Conservation (phyloP, 768 basidiomycete genomes). For the Polyporus arcularius region DNA sequence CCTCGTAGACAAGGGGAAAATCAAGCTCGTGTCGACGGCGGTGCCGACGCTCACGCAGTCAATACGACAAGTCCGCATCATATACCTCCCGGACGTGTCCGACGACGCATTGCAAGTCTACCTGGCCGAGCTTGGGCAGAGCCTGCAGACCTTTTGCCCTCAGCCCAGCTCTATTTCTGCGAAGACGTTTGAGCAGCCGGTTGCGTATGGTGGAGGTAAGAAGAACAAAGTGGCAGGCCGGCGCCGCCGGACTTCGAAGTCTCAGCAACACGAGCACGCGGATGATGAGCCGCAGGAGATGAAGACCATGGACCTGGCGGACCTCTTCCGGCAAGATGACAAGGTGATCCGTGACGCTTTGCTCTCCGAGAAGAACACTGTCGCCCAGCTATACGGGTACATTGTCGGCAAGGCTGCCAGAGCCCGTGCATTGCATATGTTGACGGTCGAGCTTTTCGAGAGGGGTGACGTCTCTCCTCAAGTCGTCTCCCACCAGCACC, state of each 20-base stretch:
- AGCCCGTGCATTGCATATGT: slow-evolving; percentile 63
- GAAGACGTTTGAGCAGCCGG: slow-evolving; percentile 53
- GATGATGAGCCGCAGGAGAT: neutral
- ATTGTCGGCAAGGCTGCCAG: slow-evolving; percentile 67
- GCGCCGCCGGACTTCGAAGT: slow-evolving; percentile 7
- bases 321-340: slow-evolving; percentile 56
- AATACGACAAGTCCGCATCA: slow-evolving; percentile 58
- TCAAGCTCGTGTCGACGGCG: slow-evolving; percentile 71
- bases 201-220: slow-evolving; percentile 54
- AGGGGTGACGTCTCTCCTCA: slow-evolving; percentile 36
- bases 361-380: slow-evolving; percentile 66
- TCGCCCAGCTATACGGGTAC: slow-evolving; percentile 77
- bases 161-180: slow-evolving; percentile 37
- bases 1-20: slow-evolving; percentile 63
- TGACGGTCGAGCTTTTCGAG: slow-evolving; percentile 51
- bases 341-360: slow-evolving; percentile 59
- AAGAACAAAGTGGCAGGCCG: neutral
- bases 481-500: slow-evolving; percentile 52
- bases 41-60: slow-evolving; percentile 60
- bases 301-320: slow-evolving; percentile 34
- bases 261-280: neutral
- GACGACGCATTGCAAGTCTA: slow-evolving; percentile 58
- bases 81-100: slow-evolving; percentile 62
- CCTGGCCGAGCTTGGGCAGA: slow-evolving; percentile 54
- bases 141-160: slow-evolving; percentile 19